Evolutionary conservation across 2,329 filamentous ascomycete species (phyloP).

Genomic region (Colletotrichum scovillei): DNA sequence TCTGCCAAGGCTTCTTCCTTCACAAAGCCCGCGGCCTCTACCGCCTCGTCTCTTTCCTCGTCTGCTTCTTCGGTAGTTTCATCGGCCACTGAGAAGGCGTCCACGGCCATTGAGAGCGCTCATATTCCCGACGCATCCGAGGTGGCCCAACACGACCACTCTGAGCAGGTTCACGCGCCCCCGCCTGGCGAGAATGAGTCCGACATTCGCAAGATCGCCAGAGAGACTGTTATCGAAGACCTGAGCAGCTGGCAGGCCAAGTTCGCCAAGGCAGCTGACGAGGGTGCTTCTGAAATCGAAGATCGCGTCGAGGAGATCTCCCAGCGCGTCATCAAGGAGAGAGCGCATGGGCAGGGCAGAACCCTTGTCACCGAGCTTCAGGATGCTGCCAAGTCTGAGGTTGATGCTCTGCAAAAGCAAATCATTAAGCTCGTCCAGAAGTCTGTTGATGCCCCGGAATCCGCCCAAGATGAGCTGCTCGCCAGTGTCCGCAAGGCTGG

Average conservation of each 20-base stretch:
- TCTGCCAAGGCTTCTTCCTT: conserved; percentile 53
- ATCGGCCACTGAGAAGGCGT: conserved; percentile 40
- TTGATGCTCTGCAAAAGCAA: conserved; percentile 73
- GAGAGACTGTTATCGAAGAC: conserved; percentile 80
- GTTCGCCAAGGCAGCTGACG: conserved; percentile 86
- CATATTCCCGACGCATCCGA: conserved; percentile 38
- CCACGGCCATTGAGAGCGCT: conserved; percentile 22
- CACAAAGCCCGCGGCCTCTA: conserved; percentile 48
- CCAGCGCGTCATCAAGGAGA: conserved; percentile 67
- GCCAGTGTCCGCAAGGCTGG: conserved; percentile 74
- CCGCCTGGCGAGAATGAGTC: conserved; percentile 60
- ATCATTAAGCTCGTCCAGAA: conserved; percentile 73
- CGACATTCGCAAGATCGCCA: conserved; percentile 67
- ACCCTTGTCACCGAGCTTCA: conserved; percentile 77
- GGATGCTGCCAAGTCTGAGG: conserved; percentile 71
- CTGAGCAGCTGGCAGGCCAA: conserved; percentile 88
- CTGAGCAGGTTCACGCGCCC: conserved; percentile 54
- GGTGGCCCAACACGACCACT: conserved; percentile 29
- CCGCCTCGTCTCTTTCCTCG: conserved; percentile 40
- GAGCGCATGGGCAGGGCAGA: conserved; percentile 74
- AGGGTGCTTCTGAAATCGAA: conserved; percentile 81
- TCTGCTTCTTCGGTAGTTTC: conserved; percentile 42
- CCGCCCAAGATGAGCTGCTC: conserved; percentile 56
- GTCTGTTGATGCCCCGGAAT: conserved; percentile 55
- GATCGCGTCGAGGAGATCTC: conserved; percentile 71